Conservation (phyloP, 805 yeast species). For the Hermanozyma aechmeae region DNA sequence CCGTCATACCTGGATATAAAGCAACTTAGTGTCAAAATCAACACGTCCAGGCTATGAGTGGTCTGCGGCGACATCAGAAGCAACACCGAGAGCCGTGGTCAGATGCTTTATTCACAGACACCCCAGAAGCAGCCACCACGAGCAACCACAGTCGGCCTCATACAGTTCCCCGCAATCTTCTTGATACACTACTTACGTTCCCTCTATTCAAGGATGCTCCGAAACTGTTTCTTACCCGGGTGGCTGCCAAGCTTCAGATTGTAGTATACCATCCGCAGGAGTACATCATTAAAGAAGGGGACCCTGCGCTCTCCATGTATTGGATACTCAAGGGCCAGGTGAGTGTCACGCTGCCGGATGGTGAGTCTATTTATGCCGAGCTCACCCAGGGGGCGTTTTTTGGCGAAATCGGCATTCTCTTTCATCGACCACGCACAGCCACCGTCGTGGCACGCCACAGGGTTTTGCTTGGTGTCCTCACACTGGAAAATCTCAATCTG, state of each 20-base stretch:
- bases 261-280: constrained; percentile 61
- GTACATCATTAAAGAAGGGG: constrained; percentile 61
- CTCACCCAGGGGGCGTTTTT: constrained; percentile 60
- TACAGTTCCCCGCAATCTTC: constrained; percentile 41
- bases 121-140: neutral
- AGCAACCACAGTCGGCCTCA: neutral
- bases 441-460: constrained; percentile 63
- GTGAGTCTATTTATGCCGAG: constrained; percentile 67
- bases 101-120: neutral
- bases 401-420: constrained; percentile 73
- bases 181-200: constrained; percentile 45
- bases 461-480: constrained; percentile 60
- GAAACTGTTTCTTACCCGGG: constrained; percentile 47
- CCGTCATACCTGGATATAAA: too few relatives aligned
- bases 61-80: too few relatives aligned
- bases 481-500: constrained; percentile 49
- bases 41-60: too few relatives aligned
- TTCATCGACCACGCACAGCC: constrained; percentile 70
- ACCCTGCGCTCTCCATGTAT: constrained; percentile 67
- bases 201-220: constrained; percentile 65
- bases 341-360: constrained; percentile 69
- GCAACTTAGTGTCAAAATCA: too few relatives aligned
- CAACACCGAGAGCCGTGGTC: neutral
- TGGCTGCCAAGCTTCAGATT: constrained; percentile 48
- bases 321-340: constrained; percentile 74